Evolutionary conservation across 1,139 yeast species (phyloP).

Genomic region (Pichia sp.): DNA sequence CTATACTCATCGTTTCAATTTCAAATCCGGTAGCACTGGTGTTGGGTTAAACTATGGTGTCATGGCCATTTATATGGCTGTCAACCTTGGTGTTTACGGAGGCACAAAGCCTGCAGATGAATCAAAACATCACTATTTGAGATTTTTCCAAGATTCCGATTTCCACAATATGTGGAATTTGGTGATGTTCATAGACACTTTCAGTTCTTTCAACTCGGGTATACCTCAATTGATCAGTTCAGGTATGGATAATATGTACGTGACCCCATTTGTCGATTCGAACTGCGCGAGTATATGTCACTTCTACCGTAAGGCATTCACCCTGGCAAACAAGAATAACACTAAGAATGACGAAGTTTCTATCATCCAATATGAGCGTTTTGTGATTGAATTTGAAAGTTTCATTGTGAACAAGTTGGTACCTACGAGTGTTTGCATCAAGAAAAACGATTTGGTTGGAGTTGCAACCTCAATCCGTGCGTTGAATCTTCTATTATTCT

Average conservation of each 20-base stretch:
- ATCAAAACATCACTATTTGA: conserved; percentile 6
- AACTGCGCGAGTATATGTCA: conserved; percentile 13
- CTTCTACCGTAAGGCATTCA: conserved; percentile 19
- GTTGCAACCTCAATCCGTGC: conserved; percentile 14
- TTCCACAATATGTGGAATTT: conserved; percentile 21
- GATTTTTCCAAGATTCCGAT: conserved; percentile 17
- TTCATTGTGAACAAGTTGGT: conserved; percentile 15
- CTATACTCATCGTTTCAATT: conserved; percentile 20
- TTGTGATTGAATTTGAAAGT: conserved; percentile 20
- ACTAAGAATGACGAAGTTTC: conserved; percentile 2
- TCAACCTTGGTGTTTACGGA: conserved; percentile 24
- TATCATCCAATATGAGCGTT: conserved; percentile 20
- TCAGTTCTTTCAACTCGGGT: conserved; percentile 24
- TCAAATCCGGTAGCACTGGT: conserved; percentile 22
- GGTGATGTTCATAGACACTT: conserved; percentile 23
- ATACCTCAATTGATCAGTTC: conserved; percentile 20
- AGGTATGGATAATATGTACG: conserved; percentile 9
- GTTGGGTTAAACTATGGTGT: conserved; percentile 19
- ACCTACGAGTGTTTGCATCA: conserved; percentile 14
- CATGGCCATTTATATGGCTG: conserved; percentile 24
- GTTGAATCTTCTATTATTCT: conserved; percentile 14
- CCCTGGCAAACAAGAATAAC: conserved; percentile 11
- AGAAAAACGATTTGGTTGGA: conserved; percentile 15
- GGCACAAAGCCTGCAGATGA: conserved; percentile 3
- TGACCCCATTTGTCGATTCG: conserved; percentile 8